Conservation (phyloP, 78 protist genomes). For the Protostelium mycophagum region DNA sequence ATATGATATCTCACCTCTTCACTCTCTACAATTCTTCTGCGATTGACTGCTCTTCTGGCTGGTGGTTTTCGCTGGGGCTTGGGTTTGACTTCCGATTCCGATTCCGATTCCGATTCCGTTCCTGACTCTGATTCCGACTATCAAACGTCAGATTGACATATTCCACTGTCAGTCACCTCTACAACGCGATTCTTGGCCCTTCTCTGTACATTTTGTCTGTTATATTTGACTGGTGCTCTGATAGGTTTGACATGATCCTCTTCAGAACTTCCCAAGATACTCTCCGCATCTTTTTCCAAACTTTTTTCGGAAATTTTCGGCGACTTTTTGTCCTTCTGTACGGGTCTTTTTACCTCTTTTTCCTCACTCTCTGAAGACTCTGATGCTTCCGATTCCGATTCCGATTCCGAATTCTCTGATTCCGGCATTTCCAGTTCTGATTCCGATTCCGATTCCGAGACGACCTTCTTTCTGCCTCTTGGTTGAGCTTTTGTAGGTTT, state of each 20-base stretch:
- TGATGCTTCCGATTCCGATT: background rate
- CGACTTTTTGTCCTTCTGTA: background rate
- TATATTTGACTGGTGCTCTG: background rate
- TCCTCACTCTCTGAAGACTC: background rate
- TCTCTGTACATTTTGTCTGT: background rate
- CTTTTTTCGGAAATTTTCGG: background rate
- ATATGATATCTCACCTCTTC: background rate
- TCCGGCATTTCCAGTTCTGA: background rate
- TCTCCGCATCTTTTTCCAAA: background rate
- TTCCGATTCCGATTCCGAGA: background rate
- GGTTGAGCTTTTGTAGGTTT: background rate
- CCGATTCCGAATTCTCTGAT: background rate
- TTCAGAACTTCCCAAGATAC: too few species aligned
- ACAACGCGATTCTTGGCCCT: background rate
- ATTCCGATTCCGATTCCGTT: background rate
- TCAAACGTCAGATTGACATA: too few species aligned
- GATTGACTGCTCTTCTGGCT: background rate
- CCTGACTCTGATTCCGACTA: background rate
- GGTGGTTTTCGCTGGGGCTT: background rate
- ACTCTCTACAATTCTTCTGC: background rate
- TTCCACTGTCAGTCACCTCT: background rate
- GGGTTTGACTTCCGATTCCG: background rate
- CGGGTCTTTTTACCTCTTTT: background rate
- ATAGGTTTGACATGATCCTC: background rate
- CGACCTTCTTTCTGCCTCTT: background rate